Conservation (phyloP, 176 grass and related monocot species). For the Zoysia pacifica region DNA sequence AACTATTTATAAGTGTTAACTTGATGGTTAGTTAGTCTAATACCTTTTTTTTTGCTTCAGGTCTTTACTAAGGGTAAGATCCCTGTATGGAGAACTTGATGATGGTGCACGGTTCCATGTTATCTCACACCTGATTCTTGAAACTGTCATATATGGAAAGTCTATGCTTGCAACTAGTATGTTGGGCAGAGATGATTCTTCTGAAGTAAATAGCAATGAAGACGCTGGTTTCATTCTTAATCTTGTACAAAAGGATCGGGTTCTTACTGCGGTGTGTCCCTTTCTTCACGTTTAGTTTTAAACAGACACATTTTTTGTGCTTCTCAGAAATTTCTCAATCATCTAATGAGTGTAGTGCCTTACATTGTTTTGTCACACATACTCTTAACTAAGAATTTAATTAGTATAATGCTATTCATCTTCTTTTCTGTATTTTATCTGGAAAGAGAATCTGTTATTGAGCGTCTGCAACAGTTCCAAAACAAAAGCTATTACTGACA, state of each 20-base stretch:
- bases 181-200: slow-evolving; percentile 66
- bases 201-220: slow-evolving; percentile 64
- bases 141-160: slow-evolving; percentile 86
- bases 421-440: slow-evolving; percentile 18
- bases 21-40: slow-evolving; percentile 10
- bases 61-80: slow-evolving; percentile 82
- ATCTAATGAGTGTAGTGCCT: slow-evolving; percentile 18
- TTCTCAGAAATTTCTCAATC: slow-evolving; percentile 25
- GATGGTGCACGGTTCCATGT: slow-evolving; percentile 88
- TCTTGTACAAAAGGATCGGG: slow-evolving; percentile 89
- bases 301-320: slow-evolving; percentile 20
- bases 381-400: neutral
- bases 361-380: slow-evolving; percentile 5
- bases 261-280: slow-evolving; percentile 66
- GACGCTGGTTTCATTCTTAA: slow-evolving; percentile 86
- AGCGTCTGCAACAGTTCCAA: slow-evolving; percentile 17
- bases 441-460: slow-evolving; percentile 1
- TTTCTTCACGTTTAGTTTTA: slow-evolving; percentile 41
- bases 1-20: neutral
- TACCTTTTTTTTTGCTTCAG: slow-evolving; percentile 50
- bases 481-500: slow-evolving; percentile 24
- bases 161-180: slow-evolving; percentile 80
- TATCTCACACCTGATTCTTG: slow-evolving; percentile 87
- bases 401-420: neutral
- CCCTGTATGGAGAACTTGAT: slow-evolving; percentile 72